phyloP scores from a whole-genome alignment of 1,284 basidiomycete species.

The Hortiboletus rubellus region DNA sequence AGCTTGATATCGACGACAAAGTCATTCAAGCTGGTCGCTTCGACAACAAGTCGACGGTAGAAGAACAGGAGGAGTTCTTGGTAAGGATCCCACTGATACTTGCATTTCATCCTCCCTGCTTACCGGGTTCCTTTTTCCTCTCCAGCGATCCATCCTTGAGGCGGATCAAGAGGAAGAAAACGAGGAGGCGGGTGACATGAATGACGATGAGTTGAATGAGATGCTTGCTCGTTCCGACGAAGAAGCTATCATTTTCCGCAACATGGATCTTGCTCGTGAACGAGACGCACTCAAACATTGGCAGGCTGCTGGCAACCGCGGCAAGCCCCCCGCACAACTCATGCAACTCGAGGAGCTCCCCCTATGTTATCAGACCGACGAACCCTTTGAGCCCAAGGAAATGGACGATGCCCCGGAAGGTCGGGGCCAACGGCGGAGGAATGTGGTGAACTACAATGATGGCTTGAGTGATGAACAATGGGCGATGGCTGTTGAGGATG shows the following conservation, averaged over 20 bases:
- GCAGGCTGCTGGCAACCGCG: constrained; percentile 76
- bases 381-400: constrained; percentile 70
- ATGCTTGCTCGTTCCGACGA: constrained; percentile 86
- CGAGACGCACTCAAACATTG: constrained; percentile 70
- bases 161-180: constrained; percentile 91
- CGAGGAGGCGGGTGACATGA: constrained; percentile 93
- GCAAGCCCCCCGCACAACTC: constrained; percentile 75
- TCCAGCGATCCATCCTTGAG: constrained; percentile 80
- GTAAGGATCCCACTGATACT: constrained; percentile 46
- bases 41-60: constrained; percentile 97
- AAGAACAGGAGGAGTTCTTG: constrained; percentile 95
- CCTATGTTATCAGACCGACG: constrained; percentile 86
- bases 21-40: constrained; percentile 99
- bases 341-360: constrained; percentile 92
- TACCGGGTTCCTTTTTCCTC: constrained; percentile 4
- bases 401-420: constrained; percentile 74
- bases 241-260: constrained; percentile 77
- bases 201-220: constrained; percentile 97
- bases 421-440: constrained; percentile 81
- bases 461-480: constrained; percentile 94
- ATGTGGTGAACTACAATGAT: constrained; percentile 91
- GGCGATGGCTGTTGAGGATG: constrained; percentile 87
- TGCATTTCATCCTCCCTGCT: neutral
- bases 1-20: constrained; percentile 99
- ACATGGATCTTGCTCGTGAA: constrained; percentile 85